Base-by-base conservation (phyloP, 495 filamentous ascomycete genomes). In the Neurospora sp. region DNA sequence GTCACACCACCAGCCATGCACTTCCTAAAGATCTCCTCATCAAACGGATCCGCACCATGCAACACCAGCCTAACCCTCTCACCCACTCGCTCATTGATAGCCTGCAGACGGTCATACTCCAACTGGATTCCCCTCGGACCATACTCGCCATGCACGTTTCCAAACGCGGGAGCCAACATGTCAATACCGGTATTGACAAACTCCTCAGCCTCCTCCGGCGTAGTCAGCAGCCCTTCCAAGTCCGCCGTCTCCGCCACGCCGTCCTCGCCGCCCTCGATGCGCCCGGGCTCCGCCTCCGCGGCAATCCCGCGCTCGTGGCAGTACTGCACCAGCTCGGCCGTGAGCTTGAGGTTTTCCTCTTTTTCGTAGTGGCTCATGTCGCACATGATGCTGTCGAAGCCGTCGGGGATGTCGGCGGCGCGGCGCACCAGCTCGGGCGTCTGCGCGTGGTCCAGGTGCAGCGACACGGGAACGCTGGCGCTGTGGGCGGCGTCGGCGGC, bases 261-360 rank as follows among this genome's bases (percentile, higher is more conserved):
- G 75, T 96, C 93, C 82, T 96, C 93, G 6, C 92, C 92, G 53
- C 93, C 93, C 78, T 93, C 91, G 74, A 96, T 95, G 7, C 93
- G 83, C 0, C 92, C 93, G 0, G 92, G 93, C 79, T 95, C 92
- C 2, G 92, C 93, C 77, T 95, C 92, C 8, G 90, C 89, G 8
- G 90, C 90, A 72, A 95, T 94, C 9, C 91, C 92, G 44, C 90
- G 83, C 78, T 83, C 90, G 74, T 94, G 89, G 78, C 91, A 94
- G 77, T 93, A 93, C 35, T 77, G 76, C 8, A 89, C 88, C 72
- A 95, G 83, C 75, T 94, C 92, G 41, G 85, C 83, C 44, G 92
- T 96, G 78, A 90, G 79, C 3, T 85, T 79, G 44, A 96, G 83
- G 74, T 96, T 95, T 83, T 94, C 91, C 45, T 88, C 92, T 77